These are phyloP conservation scores for Globisporangium recalcitrans DNA, from an alignment of 352 stramenopile genomes.

Conservation along the genomic window DNA sequence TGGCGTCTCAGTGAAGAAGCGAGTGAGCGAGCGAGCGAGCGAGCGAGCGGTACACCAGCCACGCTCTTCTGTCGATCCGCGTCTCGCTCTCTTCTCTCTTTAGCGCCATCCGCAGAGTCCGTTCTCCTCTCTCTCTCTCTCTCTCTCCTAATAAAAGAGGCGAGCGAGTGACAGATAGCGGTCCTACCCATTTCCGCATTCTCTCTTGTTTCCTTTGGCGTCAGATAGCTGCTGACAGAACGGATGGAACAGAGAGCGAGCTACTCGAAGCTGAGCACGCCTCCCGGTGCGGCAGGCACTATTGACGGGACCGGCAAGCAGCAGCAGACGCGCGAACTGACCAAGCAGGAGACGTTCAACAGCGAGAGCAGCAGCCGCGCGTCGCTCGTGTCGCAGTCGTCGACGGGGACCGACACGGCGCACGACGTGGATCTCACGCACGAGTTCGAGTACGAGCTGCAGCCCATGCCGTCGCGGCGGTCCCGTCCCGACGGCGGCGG, in stretches of 20 bases:
- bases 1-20: not conserved
- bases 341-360: constrained; percentile 35
- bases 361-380: constrained; percentile 19
- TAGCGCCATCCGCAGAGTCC: not conserved
- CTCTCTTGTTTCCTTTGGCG: not conserved
- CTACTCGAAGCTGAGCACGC: constrained; percentile 39
- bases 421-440: constrained; percentile 15
- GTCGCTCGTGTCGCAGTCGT: constrained; percentile 13
- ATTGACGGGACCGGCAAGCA: not conserved
- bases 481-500: not conserved
- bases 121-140: not conserved
- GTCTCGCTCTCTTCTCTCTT: not conserved
- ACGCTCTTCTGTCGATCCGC: not conserved
- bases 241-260: constrained; percentile 1
- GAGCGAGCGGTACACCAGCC: not conserved
- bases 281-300: constrained; percentile 13
- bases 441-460: constrained; percentile 17
- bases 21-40: not conserved
- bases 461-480: constrained; percentile 13
- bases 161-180: not conserved
- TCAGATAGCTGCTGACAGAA: not conserved
- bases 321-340: constrained; percentile 11
- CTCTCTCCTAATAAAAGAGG: not conserved
- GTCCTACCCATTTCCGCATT: not conserved
- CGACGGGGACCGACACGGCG: constrained; percentile 7